Evolutionary conservation across 306 rosid genomes (phyloP), one percentile per base, ranked within the genome.

Genomic region (Prosopis cineraria): DNA sequence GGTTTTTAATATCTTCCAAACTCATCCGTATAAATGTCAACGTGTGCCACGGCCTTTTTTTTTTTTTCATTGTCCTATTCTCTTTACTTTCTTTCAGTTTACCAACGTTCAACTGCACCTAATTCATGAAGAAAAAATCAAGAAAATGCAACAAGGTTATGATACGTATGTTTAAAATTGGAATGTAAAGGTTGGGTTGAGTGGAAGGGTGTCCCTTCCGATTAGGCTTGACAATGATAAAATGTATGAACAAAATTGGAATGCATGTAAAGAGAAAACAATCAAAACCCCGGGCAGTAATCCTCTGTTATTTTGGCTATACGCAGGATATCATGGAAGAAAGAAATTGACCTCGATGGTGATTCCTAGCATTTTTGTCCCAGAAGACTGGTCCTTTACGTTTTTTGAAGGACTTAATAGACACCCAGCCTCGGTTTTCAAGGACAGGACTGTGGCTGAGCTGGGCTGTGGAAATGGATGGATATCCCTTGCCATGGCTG

Each of bases 391-490:
- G 99, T 95, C 99, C 40, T 95, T 87, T 72, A 95, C 99, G 4
- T 95, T 95, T 68, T 95, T 82, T 30, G 99, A 95, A 88, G 99
- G 99, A 76, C 78, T 92, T 53, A 95, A 93, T 73, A 86, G 98
- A 73, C 91, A 93, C 43, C 84, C 96, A 2, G 96, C 89, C 62
- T 92, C 99, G 36, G 88, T 93, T 73, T 95, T 95, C 85, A 91
- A 88, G 85, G 99, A 92, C 81, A 89, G 85, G 85, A 75, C 88
- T 40, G 81, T 95, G 58, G 84, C 96, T 12, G 99, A 95, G 88
- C 90, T 95, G 74, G 99, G 99, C 70, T 95, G 99, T 82, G 99
- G 99, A 59, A 95, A 95, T 86, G 99, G 99, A 45, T 95, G 99
- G 98, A 95, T 95, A 75, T 95, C 99, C 79, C 90, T 95, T 73